Evolutionary conservation across 768 basidiomycete species (phyloP).

Genomic region (Ramaria rubella): DNA sequence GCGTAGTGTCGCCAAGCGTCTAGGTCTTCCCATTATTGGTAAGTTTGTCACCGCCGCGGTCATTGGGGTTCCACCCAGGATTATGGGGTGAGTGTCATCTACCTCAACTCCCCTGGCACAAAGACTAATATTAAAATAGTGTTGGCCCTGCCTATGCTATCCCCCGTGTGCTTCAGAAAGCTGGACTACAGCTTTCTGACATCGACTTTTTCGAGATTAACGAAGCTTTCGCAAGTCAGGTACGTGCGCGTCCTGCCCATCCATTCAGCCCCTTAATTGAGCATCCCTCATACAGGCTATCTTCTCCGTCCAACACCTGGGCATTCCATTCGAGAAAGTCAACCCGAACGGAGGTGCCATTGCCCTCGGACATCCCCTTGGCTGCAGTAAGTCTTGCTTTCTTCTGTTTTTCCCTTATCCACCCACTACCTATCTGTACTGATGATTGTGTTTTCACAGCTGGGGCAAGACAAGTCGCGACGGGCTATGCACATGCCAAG

Average conservation of each 20-base stretch:
- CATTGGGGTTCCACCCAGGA: slow-evolving; percentile 77
- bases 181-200: slow-evolving; percentile 60
- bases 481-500: slow-evolving; percentile 70
- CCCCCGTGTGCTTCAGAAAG: slow-evolving; percentile 42
- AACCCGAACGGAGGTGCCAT: slow-evolving; percentile 87
- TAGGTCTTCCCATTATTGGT: slow-evolving; percentile 81
- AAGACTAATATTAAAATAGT: no score
- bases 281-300: slow-evolving; percentile 37
- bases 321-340: slow-evolving; percentile 70
- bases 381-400: slow-evolving; percentile 53
- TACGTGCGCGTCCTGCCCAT: not conserved
- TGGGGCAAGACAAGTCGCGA: slow-evolving; percentile 83
- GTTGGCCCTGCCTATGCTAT: slow-evolving; percentile 88
- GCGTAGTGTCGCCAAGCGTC: slow-evolving; percentile 70
- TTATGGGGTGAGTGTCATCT: slow-evolving; percentile 54
- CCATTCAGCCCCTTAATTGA: slow-evolving; percentile 16
- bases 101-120: not conserved
- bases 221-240: slow-evolving; percentile 80
- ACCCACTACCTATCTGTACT: not conserved
- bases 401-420: slow-evolving; percentile 8
- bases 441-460: slow-evolving; percentile 33
- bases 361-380: slow-evolving; percentile 84
- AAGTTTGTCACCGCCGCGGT: slow-evolving; percentile 69
- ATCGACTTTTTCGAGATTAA: slow-evolving; percentile 92
- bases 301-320: slow-evolving; percentile 61